Percentiles rank a stretch among this genome's conserved stretches.
phyloP scores from a whole-genome alignment of 768 basidiomycete genomes.

The Rhizopogon vulgaris region DNA sequence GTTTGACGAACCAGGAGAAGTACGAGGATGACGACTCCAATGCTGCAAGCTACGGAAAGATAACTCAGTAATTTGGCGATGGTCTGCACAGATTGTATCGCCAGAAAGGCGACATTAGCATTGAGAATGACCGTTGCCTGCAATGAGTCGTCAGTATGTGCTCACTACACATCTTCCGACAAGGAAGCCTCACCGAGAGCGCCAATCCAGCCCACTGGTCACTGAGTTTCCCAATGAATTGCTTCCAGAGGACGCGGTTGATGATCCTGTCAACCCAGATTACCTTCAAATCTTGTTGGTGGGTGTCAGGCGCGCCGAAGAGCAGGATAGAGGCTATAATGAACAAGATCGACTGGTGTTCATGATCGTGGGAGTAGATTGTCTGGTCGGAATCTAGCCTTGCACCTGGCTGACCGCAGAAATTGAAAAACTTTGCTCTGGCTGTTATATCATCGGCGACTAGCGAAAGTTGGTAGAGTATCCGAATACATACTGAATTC shows the following conservation, averaged over 20 bases:
- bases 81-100: slow-evolving; percentile 31
- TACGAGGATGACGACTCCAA: slow-evolving; percentile 30
- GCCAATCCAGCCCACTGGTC: slow-evolving; percentile 44
- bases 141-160: not conserved
- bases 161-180: not conserved
- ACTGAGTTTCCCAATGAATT: slow-evolving; percentile 34
- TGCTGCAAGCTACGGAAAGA: slow-evolving; percentile 28
- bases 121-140: slow-evolving; percentile 46
- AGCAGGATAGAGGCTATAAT: slow-evolving; percentile 30
- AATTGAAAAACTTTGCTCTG: slow-evolving; percentile 27
- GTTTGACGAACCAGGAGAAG: slow-evolving; percentile 30
- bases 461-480: not conserved
- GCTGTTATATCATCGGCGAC: slow-evolving; percentile 10
- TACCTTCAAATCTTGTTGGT: slow-evolving; percentile 32
- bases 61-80: slow-evolving; percentile 25
- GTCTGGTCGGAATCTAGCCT: slow-evolving; percentile 25
- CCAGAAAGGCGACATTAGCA: slow-evolving; percentile 48
- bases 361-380: slow-evolving; percentile 6
- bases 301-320: slow-evolving; percentile 40
- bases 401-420: slow-evolving; percentile 30
- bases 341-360: slow-evolving; percentile 27
- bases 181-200: slow-evolving; percentile 33
- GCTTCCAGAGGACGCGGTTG: slow-evolving; percentile 31
- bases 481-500: slow-evolving; percentile 28
- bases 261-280: slow-evolving; percentile 41